Evolutionary conservation across 805 yeast species (phyloP), one percentile per base, ranked within the genome.

Genomic region (Candida fluviatilis): DNA sequence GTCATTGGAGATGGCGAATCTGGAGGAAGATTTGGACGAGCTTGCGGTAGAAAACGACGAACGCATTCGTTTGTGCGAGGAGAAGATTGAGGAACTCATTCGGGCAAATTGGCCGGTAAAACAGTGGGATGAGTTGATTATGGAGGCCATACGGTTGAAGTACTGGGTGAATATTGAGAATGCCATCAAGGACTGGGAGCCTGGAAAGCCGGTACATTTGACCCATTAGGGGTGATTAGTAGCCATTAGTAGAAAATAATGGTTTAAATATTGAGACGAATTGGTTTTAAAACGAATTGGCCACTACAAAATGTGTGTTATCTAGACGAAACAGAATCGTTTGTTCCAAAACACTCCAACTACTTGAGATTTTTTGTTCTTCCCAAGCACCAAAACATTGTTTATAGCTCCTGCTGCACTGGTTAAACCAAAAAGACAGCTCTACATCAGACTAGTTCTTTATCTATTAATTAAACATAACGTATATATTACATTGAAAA

Each of bases 131-230:
- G 51, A 58, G 1, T 83, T 91, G 11, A 79, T 83, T 36, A 60
- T 73, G 38, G 80, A 79, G 42, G 82, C 95, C 1, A 76, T 88
- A 17, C 76, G 75, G 46, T 63, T 91, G 45, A 85, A 85, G 57
- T 91, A 89, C 56, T 89, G 96, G 95, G 69, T 71, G 35, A 90
- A 85, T 54, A 78, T 91, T 24, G 77, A 77, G 35, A 73, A 73
- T 29, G 88, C 87, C 4, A 72, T 89, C 31, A 79, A 76, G 58
- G 88, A 82, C 35, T 83, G 93, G 91, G 83, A 80, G 47, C 77
- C 81, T 1, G 87, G 87, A 15, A 73, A 76, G 51, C 79, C 81
- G 3, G 76, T 82, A 4, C 75, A 69, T 37, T 59, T 83, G 50
- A 76, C 82, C n/a, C 88, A 82, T 54, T 81, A 54, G 17, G n/a